These are phyloP conservation scores for Globisporangium rhizosaccharum DNA, from an alignment of 352 stramenopile species.

Conservation along the genomic window DNA sequence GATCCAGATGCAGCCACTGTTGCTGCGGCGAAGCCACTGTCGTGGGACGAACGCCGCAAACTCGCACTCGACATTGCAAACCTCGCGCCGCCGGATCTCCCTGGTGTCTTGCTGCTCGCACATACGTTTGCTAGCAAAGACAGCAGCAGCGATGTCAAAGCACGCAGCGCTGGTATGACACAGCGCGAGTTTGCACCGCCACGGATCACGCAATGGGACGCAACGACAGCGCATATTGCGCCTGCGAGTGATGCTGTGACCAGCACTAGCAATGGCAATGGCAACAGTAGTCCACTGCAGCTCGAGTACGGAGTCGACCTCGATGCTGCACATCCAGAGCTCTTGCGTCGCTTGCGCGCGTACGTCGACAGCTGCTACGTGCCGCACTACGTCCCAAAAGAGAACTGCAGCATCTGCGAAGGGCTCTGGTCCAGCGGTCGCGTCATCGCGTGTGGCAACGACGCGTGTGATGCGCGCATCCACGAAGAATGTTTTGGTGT, in stretches of 20 bases:
- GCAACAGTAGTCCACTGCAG: constrained; percentile 22
- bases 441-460: constrained; percentile 63
- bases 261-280: background rate
- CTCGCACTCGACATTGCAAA: constrained; percentile 64
- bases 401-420: constrained; percentile 79
- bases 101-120: constrained; percentile 60
- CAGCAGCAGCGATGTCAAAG: constrained; percentile 13
- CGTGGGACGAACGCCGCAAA: constrained; percentile 66
- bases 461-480: constrained; percentile 54
- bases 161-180: constrained; percentile 1
- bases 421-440: constrained; percentile 75
- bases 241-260: background rate
- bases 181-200: constrained; percentile 7
- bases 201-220: constrained; percentile 21
- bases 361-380: constrained; percentile 82
- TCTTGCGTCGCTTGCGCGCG: constrained; percentile 52
- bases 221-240: constrained; percentile 7
- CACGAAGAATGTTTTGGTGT: constrained; percentile 84
- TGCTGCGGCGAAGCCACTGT: constrained; percentile 13
- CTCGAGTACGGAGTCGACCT: constrained; percentile 60
- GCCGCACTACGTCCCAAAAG: constrained; percentile 60
- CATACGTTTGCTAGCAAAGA: constrained; percentile 22
- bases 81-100: constrained; percentile 57
- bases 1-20: background rate
- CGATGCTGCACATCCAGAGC: constrained; percentile 40